Evolutionary conservation across 1,284 basidiomycete species (phyloP).

Genomic region (Caloboletus firmus): DNA sequence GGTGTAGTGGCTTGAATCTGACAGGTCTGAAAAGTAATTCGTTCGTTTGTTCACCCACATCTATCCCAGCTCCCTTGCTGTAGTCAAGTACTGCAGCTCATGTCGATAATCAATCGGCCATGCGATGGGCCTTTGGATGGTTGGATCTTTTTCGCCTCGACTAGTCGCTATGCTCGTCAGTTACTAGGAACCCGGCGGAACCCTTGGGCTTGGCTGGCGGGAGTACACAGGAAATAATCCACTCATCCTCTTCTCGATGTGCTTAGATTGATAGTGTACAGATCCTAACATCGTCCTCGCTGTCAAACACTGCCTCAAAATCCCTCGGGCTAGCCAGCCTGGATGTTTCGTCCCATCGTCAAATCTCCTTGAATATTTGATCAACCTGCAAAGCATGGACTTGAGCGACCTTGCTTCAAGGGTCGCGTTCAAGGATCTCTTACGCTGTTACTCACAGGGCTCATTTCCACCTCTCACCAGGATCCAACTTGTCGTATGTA

Average conservation of each 20-base stretch:
- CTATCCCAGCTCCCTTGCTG: slow-evolving; percentile 1
- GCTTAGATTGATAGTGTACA: not conserved
- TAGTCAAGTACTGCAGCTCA: not conserved
- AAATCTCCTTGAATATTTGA: not conserved
- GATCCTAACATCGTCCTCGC: not conserved
- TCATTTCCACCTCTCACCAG: not conserved
- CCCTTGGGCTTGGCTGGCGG: not conserved
- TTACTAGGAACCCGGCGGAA: not conserved
- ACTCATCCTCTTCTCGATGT: not conserved
- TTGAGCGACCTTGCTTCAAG: no score
- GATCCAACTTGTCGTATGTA: not conserved
- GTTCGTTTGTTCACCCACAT: slow-evolving; percentile 19
- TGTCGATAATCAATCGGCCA: not conserved
- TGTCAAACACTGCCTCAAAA: not conserved
- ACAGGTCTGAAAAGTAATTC: not conserved
- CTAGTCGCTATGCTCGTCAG: not conserved
- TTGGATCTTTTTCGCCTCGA: no score
- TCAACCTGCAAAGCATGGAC: not conserved
- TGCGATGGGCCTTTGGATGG: not conserved
- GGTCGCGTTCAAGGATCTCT: not conserved
- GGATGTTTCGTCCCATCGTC: not conserved
- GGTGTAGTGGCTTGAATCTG: slow-evolving; percentile 39
- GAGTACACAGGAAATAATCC: not conserved
- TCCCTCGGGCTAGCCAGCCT: not conserved
- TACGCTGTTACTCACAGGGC: not conserved